Conservation (phyloP, 306 rosid genomes). For the Rosa persica region DNA sequence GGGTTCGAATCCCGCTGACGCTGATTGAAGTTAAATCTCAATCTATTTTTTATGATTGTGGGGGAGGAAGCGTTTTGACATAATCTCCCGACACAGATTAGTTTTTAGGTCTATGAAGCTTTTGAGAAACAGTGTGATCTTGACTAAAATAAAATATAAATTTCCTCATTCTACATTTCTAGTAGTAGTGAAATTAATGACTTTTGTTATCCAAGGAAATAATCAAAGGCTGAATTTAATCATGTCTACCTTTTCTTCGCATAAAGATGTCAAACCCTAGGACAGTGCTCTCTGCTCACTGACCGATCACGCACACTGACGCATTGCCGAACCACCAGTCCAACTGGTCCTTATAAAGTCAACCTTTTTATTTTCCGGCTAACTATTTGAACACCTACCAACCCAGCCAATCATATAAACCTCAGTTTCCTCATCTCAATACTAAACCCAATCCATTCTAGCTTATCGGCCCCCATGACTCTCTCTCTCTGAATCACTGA, state of each 20-base stretch:
- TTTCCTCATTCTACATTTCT: background rate
- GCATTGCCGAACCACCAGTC: slow-evolving; percentile 8
- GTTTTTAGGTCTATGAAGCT: no score
- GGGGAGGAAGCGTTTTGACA: no score
- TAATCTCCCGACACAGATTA: no score
- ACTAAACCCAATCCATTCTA: background rate
- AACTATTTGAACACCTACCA: slow-evolving; percentile 9
- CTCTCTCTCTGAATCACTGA: background rate
- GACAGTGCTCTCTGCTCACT: background rate
- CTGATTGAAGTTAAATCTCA: no score
- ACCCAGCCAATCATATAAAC: slow-evolving; percentile 2
- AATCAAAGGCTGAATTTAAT: background rate
- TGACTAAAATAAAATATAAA: no score
- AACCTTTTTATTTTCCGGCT: slow-evolving; percentile 7
- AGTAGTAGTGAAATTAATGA: background rate
- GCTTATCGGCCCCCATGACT: background rate
- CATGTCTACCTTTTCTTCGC: slow-evolving; percentile 1
- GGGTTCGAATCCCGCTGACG: no score
- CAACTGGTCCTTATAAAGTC: background rate
- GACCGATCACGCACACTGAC: background rate
- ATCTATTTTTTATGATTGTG: no score
- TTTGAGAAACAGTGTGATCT: no score
- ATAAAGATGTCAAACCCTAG: background rate
- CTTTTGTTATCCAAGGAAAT: background rate
- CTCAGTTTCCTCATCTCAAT: background rate